Conservation (phyloP, 257 asterid genomes). For the Cruciata laevipes region DNA sequence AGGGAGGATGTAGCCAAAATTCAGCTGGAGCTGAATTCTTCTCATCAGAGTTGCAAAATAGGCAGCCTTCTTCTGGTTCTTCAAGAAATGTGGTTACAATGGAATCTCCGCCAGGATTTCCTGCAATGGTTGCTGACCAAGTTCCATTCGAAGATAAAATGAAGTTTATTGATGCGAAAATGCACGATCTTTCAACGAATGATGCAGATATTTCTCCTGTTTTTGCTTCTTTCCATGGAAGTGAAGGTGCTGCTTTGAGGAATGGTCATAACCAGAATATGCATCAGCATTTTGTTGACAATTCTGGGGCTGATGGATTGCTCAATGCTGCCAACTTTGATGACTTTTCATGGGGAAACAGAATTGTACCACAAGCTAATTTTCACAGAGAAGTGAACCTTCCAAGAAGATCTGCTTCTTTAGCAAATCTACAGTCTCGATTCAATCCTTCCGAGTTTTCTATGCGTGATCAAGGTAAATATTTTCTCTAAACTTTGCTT, state of each 20-base stretch:
- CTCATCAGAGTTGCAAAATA: conserved; percentile 22
- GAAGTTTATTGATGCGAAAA: conserved; percentile 21
- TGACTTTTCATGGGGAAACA: conserved; percentile 33
- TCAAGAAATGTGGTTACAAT: conserved; percentile 18
- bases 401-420: conserved; percentile 50
- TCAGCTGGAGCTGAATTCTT: conserved; percentile 29
- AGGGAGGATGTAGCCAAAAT: conserved; percentile 58
- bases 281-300: conserved; percentile 36
- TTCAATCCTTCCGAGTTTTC: conserved; percentile 33
- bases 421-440: conserved; percentile 46
- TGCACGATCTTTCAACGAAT: conserved; percentile 31
- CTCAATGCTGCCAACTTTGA: conserved; percentile 24
- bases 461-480: conserved; percentile 30
- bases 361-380: conserved; percentile 19
- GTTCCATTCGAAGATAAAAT: conserved; percentile 12
- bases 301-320: conserved; percentile 36
- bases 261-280: conserved; percentile 22
- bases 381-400: conserved; percentile 30
- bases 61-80: conserved; percentile 18
- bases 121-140: conserved; percentile 15
- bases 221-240: conserved; percentile 42
- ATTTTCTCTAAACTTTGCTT: not conserved
- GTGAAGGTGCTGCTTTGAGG: conserved; percentile 27
- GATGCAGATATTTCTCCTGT: conserved; percentile 44
- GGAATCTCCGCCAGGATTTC: conserved; percentile 33